Base-by-base conservation (phyloP, 768 basidiomycete genomes). In the Lactarius quietus region DNA sequence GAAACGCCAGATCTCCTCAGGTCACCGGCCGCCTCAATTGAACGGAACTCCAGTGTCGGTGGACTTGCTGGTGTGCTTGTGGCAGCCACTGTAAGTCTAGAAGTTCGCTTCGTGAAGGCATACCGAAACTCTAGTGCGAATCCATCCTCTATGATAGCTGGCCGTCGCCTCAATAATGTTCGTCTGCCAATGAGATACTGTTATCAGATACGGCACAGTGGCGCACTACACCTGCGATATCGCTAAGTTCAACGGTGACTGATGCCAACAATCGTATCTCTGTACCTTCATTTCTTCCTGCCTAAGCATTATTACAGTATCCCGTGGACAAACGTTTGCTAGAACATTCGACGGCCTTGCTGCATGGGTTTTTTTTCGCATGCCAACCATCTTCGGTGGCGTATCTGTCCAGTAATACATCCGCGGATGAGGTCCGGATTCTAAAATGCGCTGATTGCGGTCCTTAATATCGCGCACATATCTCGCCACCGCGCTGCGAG, bases 331-430 rank as follows among this genome's bases (percentile, higher is more conserved):
- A 59, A 48, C 35, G 60, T 48, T 36, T 48, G 26, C 51, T 51
- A 45, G 38, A 56, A 52, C 45, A 35, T 68, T 18, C 55, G 59
- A 39, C 48, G n/a, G 3, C 36, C 45, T 48, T 48, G 45, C 12
- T 48, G 3, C 8, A 33, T 48, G 45, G 4, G 15, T 51, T 2
- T 1, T 18, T 63, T 66, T 66, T 59, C 33, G 55, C n/a, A 20
- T 60, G 57, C 53, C 56, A 28, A 59, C 53, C 48, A 64, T 68
- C 35, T 81, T 79, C 67, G 77, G 38, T 68, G 79, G 56, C 72
- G 78, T 35, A 74, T 77, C 23, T 80, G 78, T 62, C 78, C 74
- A n/a, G n/a, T n/a, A n/a, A 75, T 75, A 70, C 76, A 75, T 43
- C 78, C 18, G 78, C 78, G 3, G 70, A 71, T 51, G 75, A 74